Evolutionary conservation across 345 rosid genomes (phyloP).

Genomic region (Jatropha curcas): DNA sequence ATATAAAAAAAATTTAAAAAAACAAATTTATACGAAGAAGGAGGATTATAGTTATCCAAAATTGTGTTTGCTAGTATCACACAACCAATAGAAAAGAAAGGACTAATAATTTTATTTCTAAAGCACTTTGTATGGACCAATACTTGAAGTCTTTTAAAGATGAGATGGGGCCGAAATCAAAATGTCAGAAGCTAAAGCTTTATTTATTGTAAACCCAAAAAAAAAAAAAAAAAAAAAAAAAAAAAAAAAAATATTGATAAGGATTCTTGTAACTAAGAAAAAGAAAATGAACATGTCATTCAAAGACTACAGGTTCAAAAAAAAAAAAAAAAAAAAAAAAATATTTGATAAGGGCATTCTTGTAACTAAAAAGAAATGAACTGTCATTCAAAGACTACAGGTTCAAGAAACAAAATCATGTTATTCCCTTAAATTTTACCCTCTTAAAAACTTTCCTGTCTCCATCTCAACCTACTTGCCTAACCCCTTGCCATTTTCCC

Average conservation of each 20-base stretch:
- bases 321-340: too few relatives aligned
- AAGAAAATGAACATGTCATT: constrained; percentile 26
- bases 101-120: too few relatives aligned
- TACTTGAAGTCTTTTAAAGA: background rate
- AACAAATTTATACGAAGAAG: too few relatives aligned
- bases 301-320: constrained; percentile 21
- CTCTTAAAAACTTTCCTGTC: constrained; percentile 19
- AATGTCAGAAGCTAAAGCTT: constrained; percentile 9
- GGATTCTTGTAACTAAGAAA: constrained; percentile 23
- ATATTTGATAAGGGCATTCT: constrained; percentile 19
- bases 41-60: background rate
- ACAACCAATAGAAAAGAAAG: background rate
- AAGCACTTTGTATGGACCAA: background rate
- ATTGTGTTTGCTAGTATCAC: background rate
- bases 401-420: constrained; percentile 28
- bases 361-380: constrained; percentile 17
- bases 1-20: too few relatives aligned
- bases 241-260: background rate
- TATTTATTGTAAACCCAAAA: background rate
- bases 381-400: constrained; percentile 33
- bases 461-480: constrained; percentile 25
- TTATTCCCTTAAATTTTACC: constrained; percentile 29
- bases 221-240: background rate
- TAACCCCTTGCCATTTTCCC: background rate
- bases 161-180: constrained; percentile 7